A percentile compares a stretch with the other conserved stretches of the same genome.
Evolutionary conservation across 2,329 filamentous ascomycete species (phyloP).

Genomic region (Cordyceps pruinosa): DNA sequence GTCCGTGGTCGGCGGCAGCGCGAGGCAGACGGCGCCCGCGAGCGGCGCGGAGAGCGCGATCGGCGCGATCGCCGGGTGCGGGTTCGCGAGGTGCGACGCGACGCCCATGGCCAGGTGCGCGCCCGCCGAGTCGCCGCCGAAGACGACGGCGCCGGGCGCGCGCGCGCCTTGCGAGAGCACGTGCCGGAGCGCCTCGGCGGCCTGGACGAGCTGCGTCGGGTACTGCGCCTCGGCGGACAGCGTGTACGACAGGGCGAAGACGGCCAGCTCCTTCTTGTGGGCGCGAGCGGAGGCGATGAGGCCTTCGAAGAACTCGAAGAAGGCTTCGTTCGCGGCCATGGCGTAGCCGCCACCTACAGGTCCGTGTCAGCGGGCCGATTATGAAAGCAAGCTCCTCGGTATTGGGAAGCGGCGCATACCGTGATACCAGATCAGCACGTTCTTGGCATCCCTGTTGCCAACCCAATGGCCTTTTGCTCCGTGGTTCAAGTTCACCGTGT

Average conservation of each 20-base stretch:
- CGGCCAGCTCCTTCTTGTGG: not conserved
- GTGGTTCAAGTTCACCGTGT: not conserved
- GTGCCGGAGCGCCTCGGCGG: not conserved
- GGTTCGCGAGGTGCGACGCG: not conserved
- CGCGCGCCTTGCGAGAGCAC: not conserved
- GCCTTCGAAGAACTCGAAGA: not conserved
- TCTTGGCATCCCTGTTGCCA: not conserved
- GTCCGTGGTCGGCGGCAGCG: not conserved
- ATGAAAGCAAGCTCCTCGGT: not conserved
- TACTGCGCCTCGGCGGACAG: not conserved
- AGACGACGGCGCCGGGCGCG: not conserved
- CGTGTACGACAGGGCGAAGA: not conserved
- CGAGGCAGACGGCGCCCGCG: not conserved
- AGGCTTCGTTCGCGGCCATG: not conserved
- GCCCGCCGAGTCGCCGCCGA: not conserved
- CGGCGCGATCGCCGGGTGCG: not conserved
- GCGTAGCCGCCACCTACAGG: not conserved
- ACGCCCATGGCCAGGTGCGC: not conserved
- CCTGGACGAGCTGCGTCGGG: not conserved
- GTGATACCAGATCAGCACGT: not conserved
- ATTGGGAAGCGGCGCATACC: not conserved
- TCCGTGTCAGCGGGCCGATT: too few species aligned
- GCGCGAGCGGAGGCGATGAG: not conserved
- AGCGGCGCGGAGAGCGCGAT: not conserved
- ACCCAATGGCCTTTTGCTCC: not conserved